Evolutionary conservation across 331 rosid genomes (phyloP), one percentile per base, ranked within the genome.

Genomic region (Rhamnella rubrinervis): DNA sequence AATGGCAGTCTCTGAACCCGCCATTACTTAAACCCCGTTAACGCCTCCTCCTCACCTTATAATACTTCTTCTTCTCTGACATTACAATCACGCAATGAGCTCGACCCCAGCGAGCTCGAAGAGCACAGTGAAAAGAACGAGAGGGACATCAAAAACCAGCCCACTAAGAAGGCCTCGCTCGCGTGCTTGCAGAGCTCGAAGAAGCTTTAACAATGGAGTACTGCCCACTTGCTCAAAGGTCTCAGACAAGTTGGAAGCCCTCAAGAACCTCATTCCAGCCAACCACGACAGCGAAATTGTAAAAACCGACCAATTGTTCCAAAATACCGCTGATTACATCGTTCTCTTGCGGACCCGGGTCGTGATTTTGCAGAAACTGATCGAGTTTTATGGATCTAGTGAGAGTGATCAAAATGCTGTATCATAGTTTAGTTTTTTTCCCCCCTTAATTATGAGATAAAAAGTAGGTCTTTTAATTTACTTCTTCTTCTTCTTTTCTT

Each of bases 311-410:
- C 79, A 75, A 20, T 63, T 95, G 83, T 89, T 91, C 67, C 70
- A 87, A 75, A 91, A 91, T 72, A 89, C 99, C 8, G 99, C 99
- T 9, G 93, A 93, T 53, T 95, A 91, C 85, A 95, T 95, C 64
- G 82, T 91, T 59, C 82, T 82, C 28, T 70, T 95, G 47, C 65
- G 82, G 77, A 80, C 95, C 61, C 82, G 82, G 72, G 96, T 87
- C 62, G 75, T 82, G 72, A 18, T 91, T 73, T 81, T 91, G 74
- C 93, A 91, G 87, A 88, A 83, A 63, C 87, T 91, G 37, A 13
- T 95, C 9, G 82, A 86, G 71, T 75, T 35, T 70, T 86, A 91
- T 56, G 93, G 88, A 63, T 78, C 77, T 53, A 64, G 61, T 8
- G 85, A 80, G 50, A 62, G 70, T 46, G 80, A 78, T 21, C 12